Percentiles rank a stretch among this genome's conserved stretches.
Evolutionary conservation across 257 asterid species (phyloP).

Genomic region (Solanum commersonii): DNA sequence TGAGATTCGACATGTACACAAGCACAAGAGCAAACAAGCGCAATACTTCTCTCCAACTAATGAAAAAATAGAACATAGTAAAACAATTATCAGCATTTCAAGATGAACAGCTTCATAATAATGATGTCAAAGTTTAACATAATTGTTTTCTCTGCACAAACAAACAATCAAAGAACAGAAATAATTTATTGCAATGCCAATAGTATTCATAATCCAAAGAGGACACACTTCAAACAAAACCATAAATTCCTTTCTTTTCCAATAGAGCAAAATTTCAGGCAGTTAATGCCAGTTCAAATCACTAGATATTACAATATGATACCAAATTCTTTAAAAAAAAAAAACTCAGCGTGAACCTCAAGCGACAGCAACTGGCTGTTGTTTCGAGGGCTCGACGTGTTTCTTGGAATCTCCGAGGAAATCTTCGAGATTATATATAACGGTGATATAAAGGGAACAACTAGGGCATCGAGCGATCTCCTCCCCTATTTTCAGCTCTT

Average conservation of each 20-base stretch:
- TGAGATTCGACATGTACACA: too few relatives aligned
- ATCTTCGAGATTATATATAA: slow-evolving; percentile 72
- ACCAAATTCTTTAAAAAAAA: not conserved
- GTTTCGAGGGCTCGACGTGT: slow-evolving; percentile 38
- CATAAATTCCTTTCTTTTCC: not conserved
- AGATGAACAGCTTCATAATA: not conserved
- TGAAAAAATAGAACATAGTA: not conserved
- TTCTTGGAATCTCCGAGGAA: slow-evolving; percentile 39
- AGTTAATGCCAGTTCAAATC: not conserved
- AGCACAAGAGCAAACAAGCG: too few relatives aligned
- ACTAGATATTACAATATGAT: not conserved
- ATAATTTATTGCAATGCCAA: not conserved
- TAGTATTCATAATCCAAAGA: not conserved
- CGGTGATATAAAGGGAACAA: slow-evolving; percentile 84
- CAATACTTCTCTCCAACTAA: not conserved
- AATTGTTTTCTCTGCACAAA: not conserved
- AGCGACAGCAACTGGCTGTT: slow-evolving; percentile 65
- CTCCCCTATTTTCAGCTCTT: slow-evolving; percentile 75
- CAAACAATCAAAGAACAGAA: not conserved
- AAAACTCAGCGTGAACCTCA: slow-evolving; percentile 11
- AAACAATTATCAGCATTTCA: not conserved
- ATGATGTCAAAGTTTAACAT: not conserved
- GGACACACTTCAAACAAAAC: not conserved
- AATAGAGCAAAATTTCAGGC: not conserved
- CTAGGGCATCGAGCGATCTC: slow-evolving; percentile 95